A percentile compares a stretch with the other conserved stretches of the same genome.
Conservation (phyloP, 2,329 filamentous ascomycete genomes). For the Fusarium sp. region DNA sequence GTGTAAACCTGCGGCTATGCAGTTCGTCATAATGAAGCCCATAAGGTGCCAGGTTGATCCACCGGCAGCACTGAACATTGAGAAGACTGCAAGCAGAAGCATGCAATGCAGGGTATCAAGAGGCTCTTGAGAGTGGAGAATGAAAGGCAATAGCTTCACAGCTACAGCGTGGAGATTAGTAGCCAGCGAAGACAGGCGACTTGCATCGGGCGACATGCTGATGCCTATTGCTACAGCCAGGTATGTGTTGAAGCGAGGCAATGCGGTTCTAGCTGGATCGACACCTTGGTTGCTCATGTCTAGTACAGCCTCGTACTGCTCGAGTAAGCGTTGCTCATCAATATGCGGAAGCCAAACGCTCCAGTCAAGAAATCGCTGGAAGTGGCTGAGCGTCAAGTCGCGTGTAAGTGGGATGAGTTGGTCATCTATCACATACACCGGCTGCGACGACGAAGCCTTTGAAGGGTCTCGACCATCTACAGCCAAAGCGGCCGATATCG, state of each 20-base stretch:
- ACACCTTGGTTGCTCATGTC: fast-evolving
- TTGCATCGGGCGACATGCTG: constrained; percentile 10
- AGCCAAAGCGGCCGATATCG: constrained; percentile 12
- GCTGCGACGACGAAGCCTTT: neutral
- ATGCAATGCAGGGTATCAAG: constrained; percentile 16
- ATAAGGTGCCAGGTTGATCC: constrained; percentile 21
- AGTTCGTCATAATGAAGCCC: constrained; percentile 22
- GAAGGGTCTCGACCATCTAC: constrained; percentile 20
- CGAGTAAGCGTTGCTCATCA: neutral
- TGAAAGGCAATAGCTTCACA: neutral
- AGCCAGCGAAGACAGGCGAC: neutral
- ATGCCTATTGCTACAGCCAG: constrained; percentile 13
- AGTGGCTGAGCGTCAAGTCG: neutral
- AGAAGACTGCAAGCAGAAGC: constrained; percentile 10
- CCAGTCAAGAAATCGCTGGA: constrained; percentile 6
- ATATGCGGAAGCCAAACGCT: constrained; percentile 15
- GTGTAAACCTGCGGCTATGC: constrained; percentile 11
- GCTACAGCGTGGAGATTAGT: constrained; percentile 1
- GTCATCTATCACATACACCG: neutral
- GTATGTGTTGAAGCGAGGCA: constrained; percentile 18
- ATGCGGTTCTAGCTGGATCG: neutral
- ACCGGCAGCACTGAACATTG: constrained; percentile 5
- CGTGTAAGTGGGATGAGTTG: neutral
- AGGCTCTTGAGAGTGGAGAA: constrained; percentile 10
- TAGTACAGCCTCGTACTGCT: constrained; percentile 10